Conservation (phyloP, 345 rosid genomes). For the Pelargonium nanum region DNA sequence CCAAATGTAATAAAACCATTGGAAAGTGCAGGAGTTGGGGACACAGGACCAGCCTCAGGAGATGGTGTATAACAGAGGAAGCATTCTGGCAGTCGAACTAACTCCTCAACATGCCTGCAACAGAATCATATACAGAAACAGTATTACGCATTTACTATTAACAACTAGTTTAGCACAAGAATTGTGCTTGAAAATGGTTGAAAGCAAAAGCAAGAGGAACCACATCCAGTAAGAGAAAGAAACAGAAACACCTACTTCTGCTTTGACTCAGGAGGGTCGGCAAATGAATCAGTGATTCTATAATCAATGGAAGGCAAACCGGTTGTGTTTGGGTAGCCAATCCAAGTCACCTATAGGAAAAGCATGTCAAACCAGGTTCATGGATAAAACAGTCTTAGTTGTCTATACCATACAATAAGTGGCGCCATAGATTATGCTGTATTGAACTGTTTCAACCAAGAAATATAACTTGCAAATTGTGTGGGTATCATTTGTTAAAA, state of each 20-base stretch:
- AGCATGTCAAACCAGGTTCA: background rate
- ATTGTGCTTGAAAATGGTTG: background rate
- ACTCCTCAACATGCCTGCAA: slow-evolving; percentile 85
- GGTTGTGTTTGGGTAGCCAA: slow-evolving; percentile 97
- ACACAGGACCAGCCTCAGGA: slow-evolving; percentile 89
- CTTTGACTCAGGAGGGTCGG: slow-evolving; percentile 70
- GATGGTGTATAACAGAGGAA: slow-evolving; percentile 98
- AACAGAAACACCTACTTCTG: slow-evolving; percentile 44
- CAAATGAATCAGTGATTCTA: slow-evolving; percentile 84
- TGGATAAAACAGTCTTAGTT: background rate
- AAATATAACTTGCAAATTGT: no score
- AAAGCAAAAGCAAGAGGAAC: background rate
- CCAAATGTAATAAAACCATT: slow-evolving; percentile 98
- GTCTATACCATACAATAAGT: background rate
- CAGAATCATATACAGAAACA: background rate
- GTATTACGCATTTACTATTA: background rate
- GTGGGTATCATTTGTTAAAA: no score
- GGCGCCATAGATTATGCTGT: background rate
- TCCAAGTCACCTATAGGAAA: slow-evolving; percentile 78
- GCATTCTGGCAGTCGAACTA: slow-evolving; percentile 79
- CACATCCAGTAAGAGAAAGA: background rate
- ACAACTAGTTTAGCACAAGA: background rate
- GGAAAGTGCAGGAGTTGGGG: slow-evolving; percentile 84
- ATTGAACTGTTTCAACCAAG: no score
- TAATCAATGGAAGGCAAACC: slow-evolving; percentile 96